Conservation (phyloP, 345 rosid genomes). For the Sonneratia alba region DNA sequence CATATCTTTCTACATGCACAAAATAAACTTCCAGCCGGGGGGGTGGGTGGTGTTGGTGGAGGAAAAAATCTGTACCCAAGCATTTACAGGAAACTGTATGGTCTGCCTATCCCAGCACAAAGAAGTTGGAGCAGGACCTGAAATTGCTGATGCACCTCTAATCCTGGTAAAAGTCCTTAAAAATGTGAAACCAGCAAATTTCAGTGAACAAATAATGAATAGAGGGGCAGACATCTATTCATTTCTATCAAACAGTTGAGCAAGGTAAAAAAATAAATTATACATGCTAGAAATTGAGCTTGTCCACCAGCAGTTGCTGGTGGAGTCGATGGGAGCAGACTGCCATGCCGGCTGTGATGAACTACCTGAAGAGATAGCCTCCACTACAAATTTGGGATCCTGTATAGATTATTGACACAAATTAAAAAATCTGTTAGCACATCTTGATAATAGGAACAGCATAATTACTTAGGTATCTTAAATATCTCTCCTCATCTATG, state of each 20-base stretch:
- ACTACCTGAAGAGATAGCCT: constrained; percentile 55
- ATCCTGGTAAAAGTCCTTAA: constrained; percentile 60
- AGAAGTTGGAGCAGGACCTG: constrained; percentile 45
- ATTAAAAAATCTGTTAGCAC: neutral
- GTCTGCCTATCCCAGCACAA: constrained; percentile 84
- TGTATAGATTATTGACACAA: constrained; percentile 16
- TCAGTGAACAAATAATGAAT: too few species aligned
- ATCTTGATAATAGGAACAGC: neutral
- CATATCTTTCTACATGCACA: neutral
- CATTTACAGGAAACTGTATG: constrained; percentile 88
- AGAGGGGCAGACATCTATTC: neutral
- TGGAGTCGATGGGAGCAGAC: constrained; percentile 49
- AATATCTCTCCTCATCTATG: neutral
- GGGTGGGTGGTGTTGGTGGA: too few species aligned
- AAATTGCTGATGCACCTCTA: constrained; percentile 46
- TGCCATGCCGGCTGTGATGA: constrained; percentile 48
- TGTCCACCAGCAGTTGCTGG: constrained; percentile 19
- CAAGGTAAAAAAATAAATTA: neutral
- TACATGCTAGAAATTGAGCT: neutral
- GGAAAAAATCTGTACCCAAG: constrained; percentile 54
- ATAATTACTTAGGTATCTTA: neutral
- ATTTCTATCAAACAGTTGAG: neutral
- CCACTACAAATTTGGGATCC: constrained; percentile 85
- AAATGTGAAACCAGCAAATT: constrained; percentile 1
- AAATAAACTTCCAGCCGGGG: neutral